A percentile compares a stretch with the other conserved stretches of the same genome.
Conservation (phyloP, 2,329 filamentous ascomycete genomes). For the Fusarium torulosum region DNA sequence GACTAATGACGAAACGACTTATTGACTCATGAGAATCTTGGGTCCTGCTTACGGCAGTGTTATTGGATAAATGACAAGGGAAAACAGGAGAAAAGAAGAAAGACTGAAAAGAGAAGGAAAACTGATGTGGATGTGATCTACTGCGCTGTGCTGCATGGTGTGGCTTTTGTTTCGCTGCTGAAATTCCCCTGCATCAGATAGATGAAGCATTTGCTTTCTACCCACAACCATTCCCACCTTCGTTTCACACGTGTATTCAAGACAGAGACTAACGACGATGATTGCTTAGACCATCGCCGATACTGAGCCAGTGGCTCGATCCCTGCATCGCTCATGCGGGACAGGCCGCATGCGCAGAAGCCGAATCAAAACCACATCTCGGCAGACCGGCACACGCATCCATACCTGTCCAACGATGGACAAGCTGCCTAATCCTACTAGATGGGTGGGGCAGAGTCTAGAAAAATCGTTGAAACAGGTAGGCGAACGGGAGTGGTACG, state of each 20-base stretch:
- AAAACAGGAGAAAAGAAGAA: constrained; percentile 6
- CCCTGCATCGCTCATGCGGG: constrained; percentile 18
- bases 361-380: constrained; percentile 20
- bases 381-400: constrained; percentile 38
- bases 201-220: constrained; percentile 45
- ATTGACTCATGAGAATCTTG: constrained; percentile 33
- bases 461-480: constrained; percentile 16
- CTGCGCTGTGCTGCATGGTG: constrained; percentile 50
- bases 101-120: constrained; percentile 26
- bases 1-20: constrained; percentile 47
- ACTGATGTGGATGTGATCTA: constrained; percentile 30
- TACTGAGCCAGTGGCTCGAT: constrained; percentile 44
- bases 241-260: constrained; percentile 46
- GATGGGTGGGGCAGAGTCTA: constrained; percentile 32
- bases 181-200: constrained; percentile 47
- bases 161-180: constrained; percentile 40
- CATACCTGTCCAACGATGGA: constrained; percentile 24
- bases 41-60: constrained; percentile 16
- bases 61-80: constrained; percentile 24
- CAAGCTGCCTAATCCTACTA: constrained; percentile 14
- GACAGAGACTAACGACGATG: constrained; percentile 57
- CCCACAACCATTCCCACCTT: constrained; percentile 26
- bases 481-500: constrained; percentile 14
- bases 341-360: constrained; percentile 21
- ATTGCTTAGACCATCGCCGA: constrained; percentile 60